A percentile compares a stretch with the other conserved stretches of the same genome.
Conservation (phyloP, 2,329 filamentous ascomycete species). For the Xylaria sp. region DNA sequence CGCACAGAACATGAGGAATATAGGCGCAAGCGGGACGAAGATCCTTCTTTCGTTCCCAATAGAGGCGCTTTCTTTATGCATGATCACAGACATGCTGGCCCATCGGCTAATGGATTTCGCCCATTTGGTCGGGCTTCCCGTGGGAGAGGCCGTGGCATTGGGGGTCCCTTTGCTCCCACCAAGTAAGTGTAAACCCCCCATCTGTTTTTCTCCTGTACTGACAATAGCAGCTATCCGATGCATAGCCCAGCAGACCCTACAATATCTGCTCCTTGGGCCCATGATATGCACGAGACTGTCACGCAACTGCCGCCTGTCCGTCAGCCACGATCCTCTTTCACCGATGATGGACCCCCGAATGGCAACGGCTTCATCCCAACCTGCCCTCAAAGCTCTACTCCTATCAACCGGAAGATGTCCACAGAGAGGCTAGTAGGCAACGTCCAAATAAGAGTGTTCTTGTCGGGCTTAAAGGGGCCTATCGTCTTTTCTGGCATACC, state of each 20-base stretch:
- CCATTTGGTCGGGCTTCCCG: conserved; percentile 74
- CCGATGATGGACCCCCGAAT: conserved; percentile 64
- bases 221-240: conserved; percentile 51
- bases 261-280: conserved; percentile 83
- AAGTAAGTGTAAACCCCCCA: conserved; percentile 63
- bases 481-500: conserved; percentile 79
- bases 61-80: conserved; percentile 97
- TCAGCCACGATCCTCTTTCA: conserved; percentile 57
- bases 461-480: conserved; percentile 79
- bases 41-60: conserved; percentile 94
- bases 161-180: conserved; percentile 68
- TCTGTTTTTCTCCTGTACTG: conserved; percentile 34
- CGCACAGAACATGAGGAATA: conserved; percentile 92
- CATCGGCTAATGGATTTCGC: conserved; percentile 80
- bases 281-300: conserved; percentile 90
- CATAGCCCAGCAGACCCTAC: conserved; percentile 68
- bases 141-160: conserved; percentile 69
- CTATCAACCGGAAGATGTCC: conserved; percentile 82
- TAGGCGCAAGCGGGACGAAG: conserved; percentile 85
- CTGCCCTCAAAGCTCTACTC: conserved; percentile 68
- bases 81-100: conserved; percentile 85
- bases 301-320: conserved; percentile 57
- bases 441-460: conserved; percentile 82
- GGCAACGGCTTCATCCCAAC: conserved; percentile 66
- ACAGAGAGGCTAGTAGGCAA: conserved; percentile 86